Evolutionary conservation across 2,329 filamentous ascomycete genomes (phyloP).

Genomic region (Sphaerulina populicola): DNA sequence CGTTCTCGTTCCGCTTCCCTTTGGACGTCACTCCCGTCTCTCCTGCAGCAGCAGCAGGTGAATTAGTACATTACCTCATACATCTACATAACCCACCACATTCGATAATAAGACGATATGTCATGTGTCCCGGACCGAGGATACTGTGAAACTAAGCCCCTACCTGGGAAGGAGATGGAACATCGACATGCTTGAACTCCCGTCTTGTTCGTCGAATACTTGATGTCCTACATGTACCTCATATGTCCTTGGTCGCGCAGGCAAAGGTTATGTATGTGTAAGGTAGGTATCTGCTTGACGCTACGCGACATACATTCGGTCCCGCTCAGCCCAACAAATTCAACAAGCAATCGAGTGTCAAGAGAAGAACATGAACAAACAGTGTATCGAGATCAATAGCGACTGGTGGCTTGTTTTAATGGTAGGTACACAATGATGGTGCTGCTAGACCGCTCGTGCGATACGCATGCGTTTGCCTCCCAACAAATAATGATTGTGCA

Average conservation of each 20-base stretch:
- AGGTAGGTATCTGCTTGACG: neutral
- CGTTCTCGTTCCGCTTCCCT: neutral
- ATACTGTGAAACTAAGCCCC: neutral
- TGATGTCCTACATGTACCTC: no score
- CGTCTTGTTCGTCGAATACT: neutral
- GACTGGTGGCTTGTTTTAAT: neutral
- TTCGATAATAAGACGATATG: no score
- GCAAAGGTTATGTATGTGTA: neutral
- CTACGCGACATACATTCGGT: no score
- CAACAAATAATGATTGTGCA: neutral
- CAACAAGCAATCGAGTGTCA: no score
- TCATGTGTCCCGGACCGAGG: neutral
- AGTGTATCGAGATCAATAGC: no score
- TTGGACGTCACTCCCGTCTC: no score
- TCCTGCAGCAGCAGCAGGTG: no score
- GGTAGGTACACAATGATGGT: neutral
- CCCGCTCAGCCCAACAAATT: no score
- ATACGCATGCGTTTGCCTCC: neutral
- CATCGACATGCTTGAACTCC: conserved; percentile 1
- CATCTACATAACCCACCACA: no score
- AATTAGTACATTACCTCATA: no score
- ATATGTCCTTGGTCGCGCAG: no score
- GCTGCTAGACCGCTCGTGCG: neutral
- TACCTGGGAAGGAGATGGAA: neutral
- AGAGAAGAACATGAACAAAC: no score